A percentile compares a stretch with the other conserved stretches of the same genome.
These are phyloP conservation scores for Acanthamoeba castellanii DNA, from an alignment of 208 protist species.

Conservation along the genomic window DNA sequence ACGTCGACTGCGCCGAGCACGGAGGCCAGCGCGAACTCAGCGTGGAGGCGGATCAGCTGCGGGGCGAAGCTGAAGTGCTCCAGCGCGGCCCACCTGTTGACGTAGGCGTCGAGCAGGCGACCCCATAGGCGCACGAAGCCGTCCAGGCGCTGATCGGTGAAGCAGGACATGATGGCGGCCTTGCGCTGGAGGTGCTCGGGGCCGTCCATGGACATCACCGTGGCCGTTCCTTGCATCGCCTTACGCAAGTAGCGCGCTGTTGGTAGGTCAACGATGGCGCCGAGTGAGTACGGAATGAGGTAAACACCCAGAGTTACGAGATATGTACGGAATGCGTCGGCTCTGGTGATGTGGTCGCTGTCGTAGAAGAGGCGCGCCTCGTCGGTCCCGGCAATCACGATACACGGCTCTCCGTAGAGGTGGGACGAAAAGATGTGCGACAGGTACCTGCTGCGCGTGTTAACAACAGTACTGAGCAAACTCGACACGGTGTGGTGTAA, in stretches of 20 bases:
- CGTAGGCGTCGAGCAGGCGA: neutral
- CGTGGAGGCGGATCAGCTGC: neutral
- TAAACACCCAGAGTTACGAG: neutral
- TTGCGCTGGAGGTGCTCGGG: neutral
- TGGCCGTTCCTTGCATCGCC: neutral
- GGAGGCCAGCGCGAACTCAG: conserved; percentile 10
- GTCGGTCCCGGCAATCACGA: conserved; percentile 13
- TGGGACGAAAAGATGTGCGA: neutral
- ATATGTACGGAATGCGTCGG: neutral
- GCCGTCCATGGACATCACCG: neutral
- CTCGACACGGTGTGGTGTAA: neutral
- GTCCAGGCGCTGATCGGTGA: neutral
- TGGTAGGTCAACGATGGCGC: neutral
- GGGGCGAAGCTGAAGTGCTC: neutral
- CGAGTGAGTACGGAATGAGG: neutral
- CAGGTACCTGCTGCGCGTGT: neutral
- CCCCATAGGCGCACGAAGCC: neutral
- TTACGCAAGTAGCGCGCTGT: neutral
- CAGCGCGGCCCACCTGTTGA: neutral
- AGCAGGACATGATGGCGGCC: neutral
- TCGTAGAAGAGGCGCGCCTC: conserved; percentile 38
- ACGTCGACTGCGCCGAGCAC: neutral
- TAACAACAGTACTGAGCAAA: neutral
- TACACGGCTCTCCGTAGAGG: neutral
- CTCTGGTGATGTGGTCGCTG: neutral